Percentiles rank a stretch among this genome's conserved stretches.
Evolutionary conservation across 2,329 filamentous ascomycete species (phyloP).

Genomic region (Colletotrichum sp.): DNA sequence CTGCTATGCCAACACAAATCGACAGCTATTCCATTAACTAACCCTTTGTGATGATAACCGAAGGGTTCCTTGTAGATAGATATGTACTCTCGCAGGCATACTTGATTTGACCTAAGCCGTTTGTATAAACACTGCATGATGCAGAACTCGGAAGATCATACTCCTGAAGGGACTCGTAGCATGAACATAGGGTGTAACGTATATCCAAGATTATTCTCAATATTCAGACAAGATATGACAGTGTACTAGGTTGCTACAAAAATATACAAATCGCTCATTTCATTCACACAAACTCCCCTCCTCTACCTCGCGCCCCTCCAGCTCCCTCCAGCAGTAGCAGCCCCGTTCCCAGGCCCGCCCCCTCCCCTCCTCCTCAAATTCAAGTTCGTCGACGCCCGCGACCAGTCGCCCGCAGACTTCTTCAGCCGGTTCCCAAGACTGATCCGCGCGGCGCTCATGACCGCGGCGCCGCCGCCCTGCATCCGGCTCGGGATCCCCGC

Average conservation of each 20-base stretch:
- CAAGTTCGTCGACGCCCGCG: constrained; percentile 47
- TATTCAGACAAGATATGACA: not conserved
- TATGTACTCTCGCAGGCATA: not conserved
- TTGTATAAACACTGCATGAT: not conserved
- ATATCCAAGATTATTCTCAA: not conserved
- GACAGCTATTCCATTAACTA: too few relatives aligned
- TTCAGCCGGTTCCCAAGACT: constrained; percentile 57
- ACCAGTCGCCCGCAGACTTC: constrained; percentile 53
- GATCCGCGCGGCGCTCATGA: constrained; percentile 44
- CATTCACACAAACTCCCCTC: not conserved
- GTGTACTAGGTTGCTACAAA: not conserved
- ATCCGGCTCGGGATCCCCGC: constrained; percentile 21
- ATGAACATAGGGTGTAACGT: not conserved
- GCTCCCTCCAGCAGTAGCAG: not conserved
- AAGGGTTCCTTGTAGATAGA: not conserved
- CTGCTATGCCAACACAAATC: too few relatives aligned
- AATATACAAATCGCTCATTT: not conserved
- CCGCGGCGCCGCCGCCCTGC: constrained; percentile 30
- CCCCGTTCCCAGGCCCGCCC: not conserved
- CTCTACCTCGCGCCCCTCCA: constrained; percentile 2
- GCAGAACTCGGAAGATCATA: too few relatives aligned
- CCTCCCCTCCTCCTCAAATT: constrained; percentile 39
- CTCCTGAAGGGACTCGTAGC: not conserved
- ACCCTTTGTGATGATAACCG: not conserved
- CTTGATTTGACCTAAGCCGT: not conserved